Percentiles rank a stretch among this genome's conserved stretches.
Evolutionary conservation across 768 basidiomycete genomes (phyloP).

Genomic region (Pilatotrama ljubarskyi): DNA sequence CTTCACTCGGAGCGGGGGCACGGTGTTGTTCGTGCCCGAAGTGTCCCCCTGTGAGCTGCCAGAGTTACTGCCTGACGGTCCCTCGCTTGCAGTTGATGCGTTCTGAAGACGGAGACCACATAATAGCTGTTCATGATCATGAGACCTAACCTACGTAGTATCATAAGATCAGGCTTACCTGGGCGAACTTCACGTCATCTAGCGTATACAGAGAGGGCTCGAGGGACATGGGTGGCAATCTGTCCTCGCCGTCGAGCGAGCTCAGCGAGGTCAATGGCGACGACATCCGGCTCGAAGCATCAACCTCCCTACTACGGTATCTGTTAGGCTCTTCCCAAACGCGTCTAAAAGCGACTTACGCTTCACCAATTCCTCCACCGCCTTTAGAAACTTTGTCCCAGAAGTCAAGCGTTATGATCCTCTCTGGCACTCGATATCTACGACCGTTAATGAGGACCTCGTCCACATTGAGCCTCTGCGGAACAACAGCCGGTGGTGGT

Average conservation of each 20-base stretch:
- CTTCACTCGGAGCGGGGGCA: neutral
- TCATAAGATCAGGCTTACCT: slow-evolving; percentile 40
- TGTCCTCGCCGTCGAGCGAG: slow-evolving; percentile 63
- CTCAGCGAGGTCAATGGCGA: slow-evolving; percentile 76
- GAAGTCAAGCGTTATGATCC: slow-evolving; percentile 90
- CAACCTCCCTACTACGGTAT: slow-evolving; percentile 20
- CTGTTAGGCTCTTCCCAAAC: neutral
- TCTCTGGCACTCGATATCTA: slow-evolving; percentile 91
- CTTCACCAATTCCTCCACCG: slow-evolving; percentile 33
- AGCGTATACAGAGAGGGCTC: slow-evolving; percentile 31
- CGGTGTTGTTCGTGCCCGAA: neutral
- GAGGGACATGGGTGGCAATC: slow-evolving; percentile 31
- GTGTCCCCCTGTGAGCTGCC: neutral
- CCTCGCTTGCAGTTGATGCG: neutral
- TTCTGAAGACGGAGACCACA: slow-evolving; percentile 29
- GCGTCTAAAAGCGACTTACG: slow-evolving; percentile 37
- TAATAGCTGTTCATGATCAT: slow-evolving; percentile 22
- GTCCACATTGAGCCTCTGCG: slow-evolving; percentile 60
- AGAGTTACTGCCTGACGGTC: neutral
- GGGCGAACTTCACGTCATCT: slow-evolving; percentile 54
- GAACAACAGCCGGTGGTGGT: slow-evolving; percentile 33
- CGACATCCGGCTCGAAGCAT: slow-evolving; percentile 53
- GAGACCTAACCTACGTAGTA: neutral
- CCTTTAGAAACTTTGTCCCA: slow-evolving; percentile 78
- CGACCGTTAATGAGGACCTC: slow-evolving; percentile 87